A percentile compares a stretch with the other conserved stretches of the same genome.
phyloP scores from a whole-genome alignment of 306 rosid genomes.

The Comarum palustre region DNA sequence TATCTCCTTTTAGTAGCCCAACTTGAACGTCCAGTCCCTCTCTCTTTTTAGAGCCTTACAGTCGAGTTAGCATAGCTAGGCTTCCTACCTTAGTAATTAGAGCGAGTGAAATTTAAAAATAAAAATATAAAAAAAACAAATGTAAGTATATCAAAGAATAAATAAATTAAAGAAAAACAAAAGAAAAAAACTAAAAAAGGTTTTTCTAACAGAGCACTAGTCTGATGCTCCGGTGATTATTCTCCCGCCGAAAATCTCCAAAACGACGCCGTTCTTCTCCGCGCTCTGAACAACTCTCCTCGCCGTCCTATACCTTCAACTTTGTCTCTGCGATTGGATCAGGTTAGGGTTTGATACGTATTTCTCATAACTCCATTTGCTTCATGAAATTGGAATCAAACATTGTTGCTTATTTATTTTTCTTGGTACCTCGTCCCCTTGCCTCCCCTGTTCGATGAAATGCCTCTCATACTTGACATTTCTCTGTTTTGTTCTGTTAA shows the following conservation, averaged over 20 bases:
- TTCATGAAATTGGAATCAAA: background rate
- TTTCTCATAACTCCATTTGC: background rate
- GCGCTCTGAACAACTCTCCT: background rate
- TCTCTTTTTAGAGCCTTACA: no score
- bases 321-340: background rate
- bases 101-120: no score
- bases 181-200: no score
- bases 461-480: background rate
- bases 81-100: no score
- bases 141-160: no score
- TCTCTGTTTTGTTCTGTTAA: background rate
- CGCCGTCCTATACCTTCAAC: background rate
- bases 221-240: background rate
- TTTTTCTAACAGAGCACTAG: no score
- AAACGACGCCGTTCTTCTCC: background rate
- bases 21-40: no score
- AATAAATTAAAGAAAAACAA: no score
- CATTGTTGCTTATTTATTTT: background rate
- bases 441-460: slow-evolving; percentile 12
- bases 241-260: background rate
- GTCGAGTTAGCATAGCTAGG: no score
- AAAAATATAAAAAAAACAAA: no score
- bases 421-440: background rate
- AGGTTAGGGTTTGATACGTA: background rate
- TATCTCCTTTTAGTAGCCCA: no score